Conservation (phyloP, 2,329 filamentous ascomycete species). For the Eurotiales sp. region DNA sequence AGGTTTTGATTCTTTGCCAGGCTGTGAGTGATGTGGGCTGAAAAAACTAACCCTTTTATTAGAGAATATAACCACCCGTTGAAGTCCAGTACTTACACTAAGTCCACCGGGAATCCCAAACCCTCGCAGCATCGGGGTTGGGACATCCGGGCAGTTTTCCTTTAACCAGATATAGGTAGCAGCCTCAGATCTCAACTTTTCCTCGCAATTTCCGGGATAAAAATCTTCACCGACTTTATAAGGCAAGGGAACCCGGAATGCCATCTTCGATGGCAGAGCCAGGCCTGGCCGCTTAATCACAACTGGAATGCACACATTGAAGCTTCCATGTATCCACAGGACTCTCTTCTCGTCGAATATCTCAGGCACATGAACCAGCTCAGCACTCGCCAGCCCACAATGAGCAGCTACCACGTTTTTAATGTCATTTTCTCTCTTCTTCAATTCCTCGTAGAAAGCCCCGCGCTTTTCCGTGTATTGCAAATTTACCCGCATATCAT, state of each 20-base stretch:
- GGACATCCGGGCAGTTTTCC: conserved; percentile 23
- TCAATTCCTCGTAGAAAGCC: neutral
- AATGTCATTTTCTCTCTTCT: neutral
- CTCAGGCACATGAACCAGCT: neutral
- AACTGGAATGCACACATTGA: conserved; percentile 26
- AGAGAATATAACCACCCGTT: no score
- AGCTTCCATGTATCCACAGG: conserved; percentile 24
- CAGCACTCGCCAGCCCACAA: neutral
- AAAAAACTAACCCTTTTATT: neutral
- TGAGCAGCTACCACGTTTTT: conserved; percentile 1
- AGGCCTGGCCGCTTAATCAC: conserved; percentile 14
- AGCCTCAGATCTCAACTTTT: conserved; percentile 27
- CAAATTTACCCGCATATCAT: conserved; percentile 1
- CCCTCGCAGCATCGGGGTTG: conserved; percentile 24
- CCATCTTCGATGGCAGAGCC: conserved; percentile 8
- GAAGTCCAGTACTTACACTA: no score
- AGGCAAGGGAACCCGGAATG: conserved; percentile 23
- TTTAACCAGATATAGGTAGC: conserved; percentile 27
- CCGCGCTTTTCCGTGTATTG: neutral
- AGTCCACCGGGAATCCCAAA: conserved; percentile 25
- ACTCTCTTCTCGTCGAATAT: neutral
- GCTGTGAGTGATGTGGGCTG: neutral
- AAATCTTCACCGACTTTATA: conserved; percentile 23
- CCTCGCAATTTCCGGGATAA: conserved; percentile 24
- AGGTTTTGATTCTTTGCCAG: neutral